Conservation (phyloP, 805 yeast genomes). For the Pichia phayaonensis region DNA sequence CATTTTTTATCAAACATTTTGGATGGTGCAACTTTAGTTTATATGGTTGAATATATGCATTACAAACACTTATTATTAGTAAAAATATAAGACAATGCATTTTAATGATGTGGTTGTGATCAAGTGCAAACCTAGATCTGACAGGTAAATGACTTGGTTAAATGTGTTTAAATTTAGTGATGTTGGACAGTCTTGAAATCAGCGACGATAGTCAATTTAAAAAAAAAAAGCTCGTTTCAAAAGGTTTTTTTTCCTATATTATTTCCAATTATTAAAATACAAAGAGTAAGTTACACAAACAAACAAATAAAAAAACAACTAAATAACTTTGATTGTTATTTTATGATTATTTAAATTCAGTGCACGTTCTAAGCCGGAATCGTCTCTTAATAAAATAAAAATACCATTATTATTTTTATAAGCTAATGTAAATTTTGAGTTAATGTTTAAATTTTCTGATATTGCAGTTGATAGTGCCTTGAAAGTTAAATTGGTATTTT, state of each 20-base stretch:
- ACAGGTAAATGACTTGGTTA: not conserved
- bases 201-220: no score
- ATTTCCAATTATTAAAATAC: no score
- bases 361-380: slow-evolving; percentile 12
- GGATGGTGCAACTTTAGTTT: not conserved
- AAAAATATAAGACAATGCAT: not conserved
- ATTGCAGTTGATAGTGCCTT: slow-evolving; percentile 3
- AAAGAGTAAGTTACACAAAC: not conserved
- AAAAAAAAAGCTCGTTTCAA: no score
- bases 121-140: no score
- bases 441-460: slow-evolving; percentile 10
- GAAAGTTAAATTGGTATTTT: not conserved
- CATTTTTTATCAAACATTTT: not conserved
- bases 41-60: not conserved
- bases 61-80: not conserved
- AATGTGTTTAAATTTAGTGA: no score
- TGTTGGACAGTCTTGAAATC: no score
- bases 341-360: slow-evolving; percentile 10
- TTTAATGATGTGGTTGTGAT: not conserved
- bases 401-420: slow-evolving; percentile 14
- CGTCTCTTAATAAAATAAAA: slow-evolving; percentile 15
- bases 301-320: not conserved
- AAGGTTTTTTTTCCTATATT: no score
- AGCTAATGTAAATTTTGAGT: slow-evolving; percentile 11
- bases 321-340: slow-evolving; percentile 12